These are phyloP conservation scores for Goffeauzyma gilvescens DNA, from an alignment of 768 basidiomycete species.

Conservation along the genomic window DNA sequence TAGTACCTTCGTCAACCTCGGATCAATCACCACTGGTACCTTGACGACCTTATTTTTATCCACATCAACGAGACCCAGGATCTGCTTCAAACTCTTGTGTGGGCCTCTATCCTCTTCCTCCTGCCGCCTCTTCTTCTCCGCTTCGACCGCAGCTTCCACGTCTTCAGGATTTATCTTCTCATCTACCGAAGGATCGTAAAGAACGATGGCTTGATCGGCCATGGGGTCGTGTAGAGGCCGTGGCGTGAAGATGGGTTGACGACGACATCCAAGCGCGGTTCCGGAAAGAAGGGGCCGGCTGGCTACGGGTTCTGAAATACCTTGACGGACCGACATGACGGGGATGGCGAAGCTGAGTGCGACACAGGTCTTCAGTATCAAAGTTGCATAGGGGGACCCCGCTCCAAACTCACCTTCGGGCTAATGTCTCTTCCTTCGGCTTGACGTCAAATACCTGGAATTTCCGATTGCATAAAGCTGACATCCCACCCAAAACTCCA, in stretches of 20 bases:
- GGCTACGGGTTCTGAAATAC: conserved; percentile 43
- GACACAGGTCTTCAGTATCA: too few relatives aligned
- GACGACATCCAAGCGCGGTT: conserved; percentile 65
- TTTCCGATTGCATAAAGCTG: conserved; percentile 31
- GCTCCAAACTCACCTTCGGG: conserved; percentile 27
- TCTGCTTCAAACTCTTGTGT: conserved; percentile 68
- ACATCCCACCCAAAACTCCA: conserved; percentile 45
- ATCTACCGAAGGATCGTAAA: conserved; percentile 92
- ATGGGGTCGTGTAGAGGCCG: conserved; percentile 92
- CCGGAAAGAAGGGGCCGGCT: conserved; percentile 45
- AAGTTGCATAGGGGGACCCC: too few relatives aligned
- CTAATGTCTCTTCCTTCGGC: conserved; percentile 25
- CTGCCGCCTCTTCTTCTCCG: conserved; percentile 46
- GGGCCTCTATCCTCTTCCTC: conserved; percentile 54
- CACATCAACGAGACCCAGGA: conserved; percentile 33
- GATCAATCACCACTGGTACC: conserved; percentile 94
- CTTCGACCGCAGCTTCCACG: conserved; percentile 1
- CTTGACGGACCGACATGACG: conserved; percentile 35
- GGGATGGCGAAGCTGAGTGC: conserved; percentile 59
- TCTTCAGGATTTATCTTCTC: conserved; percentile 34
- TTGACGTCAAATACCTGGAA: conserved; percentile 39
- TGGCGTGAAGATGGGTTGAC: conserved; percentile 59
- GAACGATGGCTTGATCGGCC: conserved; percentile 90
- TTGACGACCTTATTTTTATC: conserved; percentile 40
- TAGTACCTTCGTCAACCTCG: conserved; percentile 62